These are phyloP conservation scores for Heterobasidion parviporum DNA, from an alignment of 1,284 basidiomycete genomes.

Conservation along the genomic window DNA sequence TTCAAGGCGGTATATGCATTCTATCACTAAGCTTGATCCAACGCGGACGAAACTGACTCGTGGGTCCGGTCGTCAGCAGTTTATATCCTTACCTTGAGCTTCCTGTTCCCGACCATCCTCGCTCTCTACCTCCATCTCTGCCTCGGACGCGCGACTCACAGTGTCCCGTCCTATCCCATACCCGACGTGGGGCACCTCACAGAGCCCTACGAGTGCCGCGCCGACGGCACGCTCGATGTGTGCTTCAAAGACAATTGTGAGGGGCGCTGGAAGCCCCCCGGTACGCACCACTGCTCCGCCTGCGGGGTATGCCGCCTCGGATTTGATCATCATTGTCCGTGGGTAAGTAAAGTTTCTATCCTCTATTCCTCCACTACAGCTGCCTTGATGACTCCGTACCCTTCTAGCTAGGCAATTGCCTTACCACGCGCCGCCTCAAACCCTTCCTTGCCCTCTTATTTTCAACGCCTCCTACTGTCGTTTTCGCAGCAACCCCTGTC, in stretches of 20 bases:
- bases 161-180: slow-evolving; percentile 20
- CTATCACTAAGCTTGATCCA: not conserved
- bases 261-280: slow-evolving; percentile 41
- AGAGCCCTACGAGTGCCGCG: slow-evolving; percentile 35
- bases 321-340: slow-evolving; percentile 51
- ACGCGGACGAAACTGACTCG: not conserved
- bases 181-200: slow-evolving; percentile 24
- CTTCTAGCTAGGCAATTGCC: slow-evolving; percentile 39
- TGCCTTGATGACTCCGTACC: not conserved
- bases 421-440: slow-evolving; percentile 33
- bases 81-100: slow-evolving; percentile 24
- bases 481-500: slow-evolving; percentile 27
- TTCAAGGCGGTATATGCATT: slow-evolving; percentile 24
- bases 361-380: not conserved
- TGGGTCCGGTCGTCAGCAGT: slow-evolving; percentile 15
- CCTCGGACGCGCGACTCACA: slow-evolving; percentile 24
- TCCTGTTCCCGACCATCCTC: slow-evolving; percentile 21
- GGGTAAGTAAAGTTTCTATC: slow-evolving; percentile 25
- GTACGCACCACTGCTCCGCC: slow-evolving; percentile 42
- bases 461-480: slow-evolving; percentile 25
- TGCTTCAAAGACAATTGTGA: slow-evolving; percentile 32
- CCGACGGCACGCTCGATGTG: slow-evolving; percentile 26
- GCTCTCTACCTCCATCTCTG: slow-evolving; percentile 29
- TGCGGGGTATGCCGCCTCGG: slow-evolving; percentile 41
- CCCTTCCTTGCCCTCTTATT: slow-evolving; percentile 31